Conservation (phyloP, 2,329 filamentous ascomycete genomes). For the Escovopsis sp. region DNA sequence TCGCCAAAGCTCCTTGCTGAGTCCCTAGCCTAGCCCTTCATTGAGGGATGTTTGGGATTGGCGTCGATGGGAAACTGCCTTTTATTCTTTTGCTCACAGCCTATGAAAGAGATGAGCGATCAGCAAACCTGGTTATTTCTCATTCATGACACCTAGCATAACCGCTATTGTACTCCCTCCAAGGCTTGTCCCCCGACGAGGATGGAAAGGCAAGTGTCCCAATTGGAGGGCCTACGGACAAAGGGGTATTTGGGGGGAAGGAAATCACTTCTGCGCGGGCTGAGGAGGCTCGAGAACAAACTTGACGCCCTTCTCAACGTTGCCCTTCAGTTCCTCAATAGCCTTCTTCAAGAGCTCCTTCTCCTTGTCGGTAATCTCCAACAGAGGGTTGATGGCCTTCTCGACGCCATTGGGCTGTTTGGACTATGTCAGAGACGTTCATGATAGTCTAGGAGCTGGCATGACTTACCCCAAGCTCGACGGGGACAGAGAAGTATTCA, state of each 20-base stretch:
- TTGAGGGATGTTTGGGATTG: neutral
- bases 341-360: conserved; percentile 68
- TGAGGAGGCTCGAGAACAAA: conserved; percentile 75
- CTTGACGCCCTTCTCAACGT: conserved; percentile 85
- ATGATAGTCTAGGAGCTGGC: neutral
- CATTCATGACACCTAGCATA: conserved; percentile 22
- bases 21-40: neutral
- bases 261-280: conserved; percentile 53
- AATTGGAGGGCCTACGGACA: conserved; percentile 14
- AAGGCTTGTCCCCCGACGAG: too few species aligned
- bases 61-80: conserved; percentile 7
- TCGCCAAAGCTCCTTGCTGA: neutral
- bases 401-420: conserved; percentile 64
- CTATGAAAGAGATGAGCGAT: conserved; percentile 20
- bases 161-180: conserved; percentile 16
- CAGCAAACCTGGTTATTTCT: conserved; percentile 19
- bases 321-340: conserved; percentile 69
- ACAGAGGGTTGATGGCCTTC: conserved; percentile 71
- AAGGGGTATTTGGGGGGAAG: conserved; percentile 12
- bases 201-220: conserved; percentile 11
- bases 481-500: conserved; percentile 92
- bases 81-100: conserved; percentile 16
- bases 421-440: neutral
- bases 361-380: conserved; percentile 68
- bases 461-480: conserved; percentile 79